Evolutionary conservation across 2,329 filamentous ascomycete genomes (phyloP).

Genomic region (Pseudogymnoascus destructans): DNA sequence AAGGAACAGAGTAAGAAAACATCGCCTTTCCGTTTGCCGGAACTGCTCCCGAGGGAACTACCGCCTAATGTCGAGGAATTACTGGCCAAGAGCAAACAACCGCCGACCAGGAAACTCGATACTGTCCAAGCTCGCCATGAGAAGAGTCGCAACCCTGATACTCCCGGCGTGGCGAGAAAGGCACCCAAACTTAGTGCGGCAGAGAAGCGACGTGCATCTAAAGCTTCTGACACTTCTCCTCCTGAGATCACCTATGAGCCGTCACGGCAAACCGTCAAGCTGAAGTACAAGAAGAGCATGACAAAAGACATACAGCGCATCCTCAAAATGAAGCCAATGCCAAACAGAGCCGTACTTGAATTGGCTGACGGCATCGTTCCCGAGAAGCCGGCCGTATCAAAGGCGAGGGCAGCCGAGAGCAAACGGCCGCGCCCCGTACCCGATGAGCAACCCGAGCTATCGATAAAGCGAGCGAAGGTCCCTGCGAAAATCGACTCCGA

Average conservation of each 20-base stretch:
- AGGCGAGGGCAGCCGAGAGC: background rate
- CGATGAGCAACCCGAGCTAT: background rate
- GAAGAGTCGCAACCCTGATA: slow-evolving; percentile 22
- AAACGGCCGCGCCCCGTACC: background rate
- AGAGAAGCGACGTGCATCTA: background rate
- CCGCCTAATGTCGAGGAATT: slow-evolving; percentile 24
- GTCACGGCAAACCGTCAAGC: slow-evolving; percentile 18
- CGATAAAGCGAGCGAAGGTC: background rate
- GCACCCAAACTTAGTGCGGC: slow-evolving; percentile 16
- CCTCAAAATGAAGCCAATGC: slow-evolving; percentile 16
- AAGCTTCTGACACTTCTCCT: background rate
- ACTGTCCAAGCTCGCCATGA: slow-evolving; percentile 25
- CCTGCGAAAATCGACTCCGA: background rate
- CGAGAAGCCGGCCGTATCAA: slow-evolving; percentile 2
- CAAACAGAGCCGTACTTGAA: slow-evolving; percentile 12
- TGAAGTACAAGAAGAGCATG: slow-evolving; percentile 23
- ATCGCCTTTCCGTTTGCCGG: slow-evolving; percentile 14
- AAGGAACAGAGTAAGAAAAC: slow-evolving; percentile 2
- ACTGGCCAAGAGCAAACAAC: slow-evolving; percentile 11
- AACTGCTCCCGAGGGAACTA: slow-evolving; percentile 23
- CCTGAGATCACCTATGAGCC: background rate
- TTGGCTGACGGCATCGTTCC: background rate
- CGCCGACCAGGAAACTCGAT: slow-evolving; percentile 11
- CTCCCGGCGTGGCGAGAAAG: slow-evolving; percentile 25
- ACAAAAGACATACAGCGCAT: slow-evolving; percentile 21